These are phyloP conservation scores for Termitomyces sp. DNA, from an alignment of 768 basidiomycete species.

Conservation along the genomic window DNA sequence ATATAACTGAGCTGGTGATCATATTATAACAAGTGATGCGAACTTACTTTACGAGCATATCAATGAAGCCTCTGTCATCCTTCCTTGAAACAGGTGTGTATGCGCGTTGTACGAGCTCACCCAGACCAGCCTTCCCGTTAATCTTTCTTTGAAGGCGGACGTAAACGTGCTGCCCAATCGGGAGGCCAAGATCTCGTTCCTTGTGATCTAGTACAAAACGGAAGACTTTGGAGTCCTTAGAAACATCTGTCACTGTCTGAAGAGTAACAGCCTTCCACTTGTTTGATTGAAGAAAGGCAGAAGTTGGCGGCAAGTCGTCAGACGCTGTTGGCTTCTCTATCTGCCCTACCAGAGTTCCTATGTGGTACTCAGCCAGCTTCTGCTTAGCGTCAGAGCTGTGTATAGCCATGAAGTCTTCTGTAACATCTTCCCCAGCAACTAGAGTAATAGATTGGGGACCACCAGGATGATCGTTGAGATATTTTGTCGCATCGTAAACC, in stretches of 20 bases:
- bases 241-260: conserved; percentile 28
- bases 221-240: conserved; percentile 44
- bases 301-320: neutral
- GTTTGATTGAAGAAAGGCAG: conserved; percentile 33
- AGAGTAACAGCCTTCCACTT: conserved; percentile 45
- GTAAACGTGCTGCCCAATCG: conserved; percentile 56
- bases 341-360: conserved; percentile 7
- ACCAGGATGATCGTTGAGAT: conserved; percentile 53
- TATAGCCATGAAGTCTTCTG: conserved; percentile 61
- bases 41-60: conserved; percentile 42
- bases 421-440: conserved; percentile 53
- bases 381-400: conserved; percentile 46
- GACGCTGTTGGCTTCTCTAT: conserved; percentile 8
- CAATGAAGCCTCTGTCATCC: conserved; percentile 38
- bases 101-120: conserved; percentile 46
- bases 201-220: conserved; percentile 37
- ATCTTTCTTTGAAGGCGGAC: conserved; percentile 37
- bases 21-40: neutral
- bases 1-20: neutral
- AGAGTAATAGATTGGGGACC: conserved; percentile 49
- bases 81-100: conserved; percentile 53
- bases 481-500: conserved; percentile 48
- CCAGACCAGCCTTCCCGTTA: conserved; percentile 10
- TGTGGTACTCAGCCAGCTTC: conserved; percentile 35
- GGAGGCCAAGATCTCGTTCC: conserved; percentile 43